Conservation (phyloP, 768 basidiomycete genomes). For the Steccherinum ochraceum region DNA sequence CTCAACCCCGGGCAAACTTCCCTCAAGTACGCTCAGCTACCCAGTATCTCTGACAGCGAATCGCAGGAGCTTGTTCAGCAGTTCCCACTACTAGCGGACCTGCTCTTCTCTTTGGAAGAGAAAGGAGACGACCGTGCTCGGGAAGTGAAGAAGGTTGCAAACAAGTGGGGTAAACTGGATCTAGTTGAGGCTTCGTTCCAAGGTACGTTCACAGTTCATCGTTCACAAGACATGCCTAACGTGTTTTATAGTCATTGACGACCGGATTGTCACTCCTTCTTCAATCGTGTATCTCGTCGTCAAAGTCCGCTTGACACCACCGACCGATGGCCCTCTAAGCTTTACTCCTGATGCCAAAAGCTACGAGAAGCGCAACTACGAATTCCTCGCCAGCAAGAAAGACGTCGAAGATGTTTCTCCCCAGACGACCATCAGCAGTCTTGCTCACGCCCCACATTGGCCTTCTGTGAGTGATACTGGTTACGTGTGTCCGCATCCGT, state of each 20-base stretch:
- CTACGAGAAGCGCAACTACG: slow-evolving; percentile 55
- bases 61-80: slow-evolving; percentile 24
- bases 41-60: slow-evolving; percentile 56
- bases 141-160: slow-evolving; percentile 59
- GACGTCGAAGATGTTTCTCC: slow-evolving; percentile 54
- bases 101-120: slow-evolving; percentile 44
- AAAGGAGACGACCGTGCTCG: slow-evolving; percentile 40
- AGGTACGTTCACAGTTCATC: slow-evolving; percentile 39
- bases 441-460: slow-evolving; percentile 92
- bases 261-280: slow-evolving; percentile 80
- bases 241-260: slow-evolving; percentile 68
- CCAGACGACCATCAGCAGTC: slow-evolving; percentile 39
- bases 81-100: slow-evolving; percentile 25
- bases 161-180: slow-evolving; percentile 70
- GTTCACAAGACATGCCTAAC: background rate
- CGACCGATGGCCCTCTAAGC: slow-evolving; percentile 24
- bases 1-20: slow-evolving; percentile 48
- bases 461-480: slow-evolving; percentile 55
- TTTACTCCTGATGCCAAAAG: slow-evolving; percentile 36
- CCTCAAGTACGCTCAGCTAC: slow-evolving; percentile 65
- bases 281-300: slow-evolving; percentile 84
- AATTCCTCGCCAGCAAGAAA: slow-evolving; percentile 57
- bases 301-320: slow-evolving; percentile 70
- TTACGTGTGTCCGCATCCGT: background rate
- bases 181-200: slow-evolving; percentile 81